Evolutionary conservation across 2,329 filamentous ascomycete genomes (phyloP).

Genomic region (Fusarium nelsonii): DNA sequence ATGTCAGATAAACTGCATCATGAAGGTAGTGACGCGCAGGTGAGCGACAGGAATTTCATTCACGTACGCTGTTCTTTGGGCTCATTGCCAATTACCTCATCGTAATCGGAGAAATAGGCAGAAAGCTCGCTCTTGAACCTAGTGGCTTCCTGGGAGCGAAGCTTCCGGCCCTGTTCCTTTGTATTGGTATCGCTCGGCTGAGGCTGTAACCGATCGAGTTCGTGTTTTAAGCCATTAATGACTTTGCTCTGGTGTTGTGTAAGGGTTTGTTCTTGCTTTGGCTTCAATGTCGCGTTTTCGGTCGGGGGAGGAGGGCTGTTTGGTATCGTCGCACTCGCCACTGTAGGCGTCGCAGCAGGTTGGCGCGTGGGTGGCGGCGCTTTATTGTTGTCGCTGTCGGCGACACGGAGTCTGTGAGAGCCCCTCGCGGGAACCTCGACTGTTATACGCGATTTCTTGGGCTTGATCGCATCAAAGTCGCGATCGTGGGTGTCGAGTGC

Average conservation of each 20-base stretch:
- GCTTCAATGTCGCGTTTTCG: slow-evolving; percentile 28
- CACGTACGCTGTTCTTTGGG: slow-evolving; percentile 80
- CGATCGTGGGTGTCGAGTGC: slow-evolving; percentile 59
- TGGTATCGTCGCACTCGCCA: slow-evolving; percentile 35
- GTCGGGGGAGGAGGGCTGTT: slow-evolving; percentile 33
- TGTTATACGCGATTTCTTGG: slow-evolving; percentile 65
- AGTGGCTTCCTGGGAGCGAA: slow-evolving; percentile 87
- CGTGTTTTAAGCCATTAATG: slow-evolving; percentile 71
- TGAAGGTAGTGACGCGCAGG: background rate
- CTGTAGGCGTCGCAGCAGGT: slow-evolving; percentile 42
- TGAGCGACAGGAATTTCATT: slow-evolving; percentile 38
- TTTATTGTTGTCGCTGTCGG: slow-evolving; percentile 45
- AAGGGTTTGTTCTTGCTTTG: slow-evolving; percentile 49
- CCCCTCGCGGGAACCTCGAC: slow-evolving; percentile 63
- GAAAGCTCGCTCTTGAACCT: slow-evolving; percentile 92
- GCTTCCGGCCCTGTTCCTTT: slow-evolving; percentile 76
- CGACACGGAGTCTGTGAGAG: slow-evolving; percentile 42
- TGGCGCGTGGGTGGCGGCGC: slow-evolving; percentile 46
- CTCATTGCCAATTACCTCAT: slow-evolving; percentile 90
- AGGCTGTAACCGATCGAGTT: slow-evolving; percentile 69
- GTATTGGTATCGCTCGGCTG: slow-evolving; percentile 58
- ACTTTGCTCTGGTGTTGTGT: slow-evolving; percentile 70
- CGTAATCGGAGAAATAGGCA: slow-evolving; percentile 92
- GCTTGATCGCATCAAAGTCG: slow-evolving; percentile 59
- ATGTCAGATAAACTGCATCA: slow-evolving; percentile 25